Evolutionary conservation across 2,329 filamentous ascomycete species (phyloP), one percentile per base, ranked within the genome.

Genomic region (Fusarium longipes): DNA sequence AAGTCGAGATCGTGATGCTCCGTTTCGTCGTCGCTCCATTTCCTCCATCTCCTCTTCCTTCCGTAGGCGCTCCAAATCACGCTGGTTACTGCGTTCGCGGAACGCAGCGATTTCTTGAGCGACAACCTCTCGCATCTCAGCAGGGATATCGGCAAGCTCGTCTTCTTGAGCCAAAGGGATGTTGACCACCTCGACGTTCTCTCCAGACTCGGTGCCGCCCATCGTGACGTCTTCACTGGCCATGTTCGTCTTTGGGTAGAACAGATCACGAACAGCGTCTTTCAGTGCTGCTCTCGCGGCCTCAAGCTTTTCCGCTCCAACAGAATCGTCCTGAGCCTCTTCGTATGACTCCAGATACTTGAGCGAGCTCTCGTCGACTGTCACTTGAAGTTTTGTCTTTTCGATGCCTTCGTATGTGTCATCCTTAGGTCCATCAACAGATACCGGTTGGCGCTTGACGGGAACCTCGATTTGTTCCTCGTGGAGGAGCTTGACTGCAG

Each of bases 81-180:
- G 87, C 63, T 91, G 89, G 61, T 89, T 97, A 71, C 95, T 97
- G 20, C 95, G 87, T 70, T 99, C 96, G 68, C 96, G 87, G 82
- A 99, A 99, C 0, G 94, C 92, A 0, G 93, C 90, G 73, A 99
- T 99, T 77, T 99, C 96, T 57, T 91, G 91, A 0, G 96, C 93
- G 17, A 99, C 96, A 0, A 93, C 94, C 76, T 97, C 96, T 24
- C 96, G 90, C 93, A 97, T 96, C 76, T 98, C 96, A 1, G 93
- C 91, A 0, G 96, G 96, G 45, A 99, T 97, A 73, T 99, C 96
- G 20, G 94, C 91, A 29, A 99, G 84, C 75, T 99, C 96, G 74
- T 99, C 96, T 66, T 99, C 96, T 51, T 91, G 87, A 1, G 90
- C 89, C 30, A 97, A 85, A 6, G 93, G 91, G 60, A 98, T 97